phyloP scores from a whole-genome alignment of 805 yeast genomes.

The Starmerella sp. region DNA sequence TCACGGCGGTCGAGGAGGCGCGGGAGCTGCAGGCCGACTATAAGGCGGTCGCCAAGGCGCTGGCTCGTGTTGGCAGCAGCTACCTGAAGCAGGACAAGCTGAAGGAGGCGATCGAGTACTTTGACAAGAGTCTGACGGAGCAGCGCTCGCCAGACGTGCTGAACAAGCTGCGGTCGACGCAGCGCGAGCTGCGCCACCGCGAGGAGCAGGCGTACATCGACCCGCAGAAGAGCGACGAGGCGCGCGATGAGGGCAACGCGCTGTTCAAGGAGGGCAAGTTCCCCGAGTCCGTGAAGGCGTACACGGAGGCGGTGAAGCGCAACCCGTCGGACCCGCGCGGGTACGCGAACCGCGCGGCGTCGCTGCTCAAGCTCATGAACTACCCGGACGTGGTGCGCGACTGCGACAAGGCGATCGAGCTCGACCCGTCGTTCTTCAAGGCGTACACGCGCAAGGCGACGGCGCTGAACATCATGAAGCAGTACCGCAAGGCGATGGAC shows the following conservation, averaged over 20 bases:
- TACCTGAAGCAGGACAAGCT: slow-evolving; percentile 67
- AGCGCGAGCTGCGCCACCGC: slow-evolving; percentile 67
- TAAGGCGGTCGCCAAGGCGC: slow-evolving; percentile 81
- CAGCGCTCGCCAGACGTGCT: slow-evolving; percentile 92
- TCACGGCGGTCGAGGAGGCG: slow-evolving; percentile 77
- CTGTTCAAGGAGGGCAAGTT: slow-evolving; percentile 82
- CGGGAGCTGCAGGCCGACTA: slow-evolving; percentile 85
- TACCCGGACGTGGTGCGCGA: slow-evolving; percentile 95
- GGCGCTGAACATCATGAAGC: slow-evolving; percentile 83
- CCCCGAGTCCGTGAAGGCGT: slow-evolving; percentile 92
- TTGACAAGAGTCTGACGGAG: slow-evolving; percentile 88
- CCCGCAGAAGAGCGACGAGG: slow-evolving; percentile 90
- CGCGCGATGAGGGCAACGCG: slow-evolving; percentile 85
- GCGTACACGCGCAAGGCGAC: slow-evolving; percentile 96
- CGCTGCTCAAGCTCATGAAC: slow-evolving; percentile 83
- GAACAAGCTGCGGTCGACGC: slow-evolving; percentile 74
- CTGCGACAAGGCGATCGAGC: slow-evolving; percentile 77
- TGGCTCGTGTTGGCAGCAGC: slow-evolving; percentile 78
- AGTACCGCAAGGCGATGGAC: slow-evolving; percentile 68
- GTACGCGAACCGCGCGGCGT: slow-evolving; percentile 96
- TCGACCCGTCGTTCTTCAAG: slow-evolving; percentile 81
- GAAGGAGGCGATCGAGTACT: slow-evolving; percentile 59
- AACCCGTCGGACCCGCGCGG: slow-evolving; percentile 97
- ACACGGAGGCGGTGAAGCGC: slow-evolving; percentile 91
- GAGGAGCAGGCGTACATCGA: slow-evolving; percentile 73